Evolutionary conservation across 768 basidiomycete genomes (phyloP).

Genomic region (Porpolomopsis calyptriformis): DNA sequence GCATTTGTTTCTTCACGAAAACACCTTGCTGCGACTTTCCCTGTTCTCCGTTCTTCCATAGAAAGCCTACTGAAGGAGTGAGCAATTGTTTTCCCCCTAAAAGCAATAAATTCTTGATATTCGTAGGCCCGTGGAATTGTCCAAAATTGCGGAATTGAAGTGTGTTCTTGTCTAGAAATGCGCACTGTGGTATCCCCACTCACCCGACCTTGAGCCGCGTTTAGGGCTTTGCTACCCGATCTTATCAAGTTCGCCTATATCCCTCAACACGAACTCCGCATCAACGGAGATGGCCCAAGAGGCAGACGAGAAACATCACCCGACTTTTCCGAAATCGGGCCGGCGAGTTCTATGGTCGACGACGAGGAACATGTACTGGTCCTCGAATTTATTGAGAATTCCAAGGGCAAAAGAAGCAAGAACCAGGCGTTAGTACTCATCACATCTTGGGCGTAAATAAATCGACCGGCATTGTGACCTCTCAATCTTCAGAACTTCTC

Average conservation of each 20-base stretch:
- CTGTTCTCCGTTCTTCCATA: conserved; percentile 64
- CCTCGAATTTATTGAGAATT: conserved; percentile 32
- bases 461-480: conserved; percentile 6
- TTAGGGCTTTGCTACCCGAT: conserved; percentile 71
- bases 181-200: not conserved
- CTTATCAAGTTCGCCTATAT: conserved; percentile 77
- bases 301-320: conserved; percentile 27
- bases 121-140: conserved; percentile 65
- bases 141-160: conserved; percentile 78
- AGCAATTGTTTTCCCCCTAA: not conserved
- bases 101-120: conserved; percentile 1
- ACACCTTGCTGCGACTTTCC: conserved; percentile 71
- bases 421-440: conserved; percentile 19
- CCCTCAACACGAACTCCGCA: conserved; percentile 47
- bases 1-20: conserved; percentile 79
- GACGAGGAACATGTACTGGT: conserved; percentile 33
- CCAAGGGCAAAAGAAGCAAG: conserved; percentile 23
- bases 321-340: conserved; percentile 28
- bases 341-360: conserved; percentile 27
- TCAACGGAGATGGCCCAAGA: conserved; percentile 31
- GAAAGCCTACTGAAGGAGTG: conserved; percentile 71
- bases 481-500: conserved; percentile 14
- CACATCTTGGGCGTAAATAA: not conserved
- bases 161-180: conserved; percentile 21
- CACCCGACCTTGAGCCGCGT: not conserved